Base-by-base conservation (phyloP, 768 basidiomycete genomes). In the Hericium coralloides region DNA sequence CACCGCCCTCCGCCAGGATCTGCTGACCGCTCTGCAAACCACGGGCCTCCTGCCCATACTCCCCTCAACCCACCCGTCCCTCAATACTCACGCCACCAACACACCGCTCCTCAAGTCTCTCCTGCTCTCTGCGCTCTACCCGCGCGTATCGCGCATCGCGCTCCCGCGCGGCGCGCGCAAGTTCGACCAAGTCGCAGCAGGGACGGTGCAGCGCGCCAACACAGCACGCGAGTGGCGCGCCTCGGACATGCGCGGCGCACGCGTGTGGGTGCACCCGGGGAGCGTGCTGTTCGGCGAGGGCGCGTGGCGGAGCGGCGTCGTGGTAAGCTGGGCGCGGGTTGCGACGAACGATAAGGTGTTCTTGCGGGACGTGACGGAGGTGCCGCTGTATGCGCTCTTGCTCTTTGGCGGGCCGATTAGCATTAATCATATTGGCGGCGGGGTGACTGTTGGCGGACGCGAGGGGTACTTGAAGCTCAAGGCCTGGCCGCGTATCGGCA, bases 401-500 rank as follows among this genome's bases (percentile, higher is more conserved):
- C 74, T 97, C 8, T 92, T 95, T 63, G 93, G 93, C 2, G 92
- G 92, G 0, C 74, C 78, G 4, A 82, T 97, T 17, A 71, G 80
- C 5, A 82, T 93, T 53, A 85, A 94, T 62, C 89, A 93, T 62
- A 77, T 92, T 45, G 81, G 76, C 10, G 89, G 91, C n/a, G 90
- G 88, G 0, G 68, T 95, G 43, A 81, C 78, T 4, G 69, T 90
- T 36, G 80, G 80, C 7, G 77, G 71, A 15, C 79, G 77, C 48
- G 78, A 80, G 22, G 72, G 73, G 23, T 65, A 66, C 59, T 71
- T 97, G 57, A 84, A 79, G 64, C 67, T 95, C 59, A 81, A 78
- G 55, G 89, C 92, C 0, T 90, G 86, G 82, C 89, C 94, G n/a
- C 80, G 92, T 9, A 95, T 95, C 51, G 93, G 92, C 2, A 83